Base-by-base conservation (phyloP, 2,329 filamentous ascomycete species). In the Xylariaceae sp. region DNA sequence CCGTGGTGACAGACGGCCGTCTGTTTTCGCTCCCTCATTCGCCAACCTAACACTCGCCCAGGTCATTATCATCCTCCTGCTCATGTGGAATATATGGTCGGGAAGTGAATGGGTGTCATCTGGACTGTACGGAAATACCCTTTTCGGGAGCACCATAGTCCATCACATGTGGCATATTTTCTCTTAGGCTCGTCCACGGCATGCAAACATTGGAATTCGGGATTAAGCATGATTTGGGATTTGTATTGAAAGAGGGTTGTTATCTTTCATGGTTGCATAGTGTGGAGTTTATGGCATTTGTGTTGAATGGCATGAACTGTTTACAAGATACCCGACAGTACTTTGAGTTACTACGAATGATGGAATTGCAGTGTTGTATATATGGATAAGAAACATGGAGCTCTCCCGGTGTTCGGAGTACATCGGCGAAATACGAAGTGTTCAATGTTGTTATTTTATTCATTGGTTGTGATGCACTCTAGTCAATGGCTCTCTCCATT, bases 151-250 rank as follows among this genome's bases (percentile, higher is more conserved):
- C 20, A 61, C 61, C 45, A 65, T 70, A 15, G 53, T 60, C 44
- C 68, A 70, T 55, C 68, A 70, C 24, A 55, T 66, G 43, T 65
- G 64, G 65, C 68, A 70, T 51, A 59, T 66, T 6, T 66, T 70
- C 40, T 47, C 53, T 18, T 68, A 57, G 44, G 23, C 16, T 24
- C 26, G 10, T 35, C 15, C 16, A 26, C 16, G 6, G 26, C 21
- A 23, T 16, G 39, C 9, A 10, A 32, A 40, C 10, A 15, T 15
- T 35, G 24, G 4, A n/a, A 32, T 29, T 24, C 10, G n/a, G 7
- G 40, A 21, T 18, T 26, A 15, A n/a, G 13, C 26, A 40, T 36
- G 45, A 33, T 9, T 23, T 24, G 29, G 15, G 37, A 15, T n/a
- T 26, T 26, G 21, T 39, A 29, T 27, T 18, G 39, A 15, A 9